Evolutionary conservation across 768 basidiomycete species (phyloP).

Genomic region (Mycena floridula): DNA sequence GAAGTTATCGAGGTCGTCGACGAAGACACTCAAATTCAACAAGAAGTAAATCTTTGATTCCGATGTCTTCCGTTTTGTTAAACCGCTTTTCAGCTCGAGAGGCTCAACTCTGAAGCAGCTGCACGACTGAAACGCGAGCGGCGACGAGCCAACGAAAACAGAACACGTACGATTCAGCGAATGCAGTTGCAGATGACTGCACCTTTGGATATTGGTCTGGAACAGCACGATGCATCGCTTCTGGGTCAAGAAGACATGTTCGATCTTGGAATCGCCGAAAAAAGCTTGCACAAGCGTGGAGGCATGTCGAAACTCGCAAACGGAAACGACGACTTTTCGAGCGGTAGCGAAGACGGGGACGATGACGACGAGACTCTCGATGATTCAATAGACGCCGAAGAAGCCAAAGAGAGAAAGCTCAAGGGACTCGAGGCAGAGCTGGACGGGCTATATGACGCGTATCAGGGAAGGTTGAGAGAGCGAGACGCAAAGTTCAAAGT

Average conservation of each 20-base stretch:
- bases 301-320: constrained; percentile 30
- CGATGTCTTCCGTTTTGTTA: constrained; percentile 4
- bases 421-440: constrained; percentile 74
- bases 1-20: constrained; percentile 66
- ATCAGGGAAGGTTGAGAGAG: constrained; percentile 73
- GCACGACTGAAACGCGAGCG: constrained; percentile 75
- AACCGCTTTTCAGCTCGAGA: constrained; percentile 57
- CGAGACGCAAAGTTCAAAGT: constrained; percentile 85
- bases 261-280: constrained; percentile 65
- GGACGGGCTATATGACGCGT: constrained; percentile 84
- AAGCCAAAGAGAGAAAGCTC: constrained; percentile 61
- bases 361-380: constrained; percentile 17
- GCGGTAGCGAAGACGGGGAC: constrained; percentile 37
- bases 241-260: constrained; percentile 84
- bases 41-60: constrained; percentile 54
- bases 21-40: constrained; percentile 84
- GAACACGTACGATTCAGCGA: constrained; percentile 80
- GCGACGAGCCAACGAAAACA: constrained; percentile 83
- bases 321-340: constrained; percentile 43
- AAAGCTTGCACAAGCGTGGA: constrained; percentile 29
- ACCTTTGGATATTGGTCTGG: constrained; percentile 92
- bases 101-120: constrained; percentile 70
- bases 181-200: constrained; percentile 98
- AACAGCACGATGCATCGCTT: constrained; percentile 71
- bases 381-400: constrained; percentile 49